A percentile compares a stretch with the other conserved stretches of the same genome.
Conservation (phyloP, 352 stramenopile genomes). For the Phytophthora pini region DNA sequence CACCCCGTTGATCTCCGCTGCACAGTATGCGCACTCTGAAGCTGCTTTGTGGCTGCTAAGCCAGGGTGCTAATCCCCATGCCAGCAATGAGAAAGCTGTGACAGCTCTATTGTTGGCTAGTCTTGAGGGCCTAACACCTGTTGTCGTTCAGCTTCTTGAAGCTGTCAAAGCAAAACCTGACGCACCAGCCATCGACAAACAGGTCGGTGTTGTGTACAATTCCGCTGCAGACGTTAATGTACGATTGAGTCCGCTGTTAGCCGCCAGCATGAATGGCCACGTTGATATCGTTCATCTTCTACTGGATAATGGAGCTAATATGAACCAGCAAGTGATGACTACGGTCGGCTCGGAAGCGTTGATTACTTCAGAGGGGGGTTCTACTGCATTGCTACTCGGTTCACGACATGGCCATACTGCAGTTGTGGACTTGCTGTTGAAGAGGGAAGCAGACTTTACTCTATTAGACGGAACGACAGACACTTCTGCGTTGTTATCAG, state of each 20-base stretch:
- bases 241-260: constrained; percentile 60
- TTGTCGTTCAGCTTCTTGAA: constrained; percentile 54
- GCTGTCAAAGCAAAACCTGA: constrained; percentile 1
- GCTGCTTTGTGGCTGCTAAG: constrained; percentile 68
- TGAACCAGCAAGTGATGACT: constrained; percentile 33
- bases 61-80: constrained; percentile 43
- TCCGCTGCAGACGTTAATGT: constrained; percentile 64
- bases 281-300: constrained; percentile 55
- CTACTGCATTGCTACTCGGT: constrained; percentile 83
- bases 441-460: constrained; percentile 41
- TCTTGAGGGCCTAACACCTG: constrained; percentile 63
- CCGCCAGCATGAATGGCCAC: constrained; percentile 81
- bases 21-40: constrained; percentile 65
- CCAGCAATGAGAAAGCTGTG: constrained; percentile 75
- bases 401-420: constrained; percentile 92
- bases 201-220: constrained; percentile 83
- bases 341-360: constrained; percentile 7
- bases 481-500: constrained; percentile 61
- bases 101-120: constrained; percentile 75
- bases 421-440: constrained; percentile 81
- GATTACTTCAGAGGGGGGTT: constrained; percentile 5
- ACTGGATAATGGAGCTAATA: constrained; percentile 38
- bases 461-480: constrained; percentile 47
- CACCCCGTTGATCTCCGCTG: constrained; percentile 78
- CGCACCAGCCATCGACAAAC: constrained; percentile 40